These are phyloP conservation scores for Curvularia lunata DNA, from an alignment of 2,329 filamentous ascomycete genomes.

Conservation along the genomic window DNA sequence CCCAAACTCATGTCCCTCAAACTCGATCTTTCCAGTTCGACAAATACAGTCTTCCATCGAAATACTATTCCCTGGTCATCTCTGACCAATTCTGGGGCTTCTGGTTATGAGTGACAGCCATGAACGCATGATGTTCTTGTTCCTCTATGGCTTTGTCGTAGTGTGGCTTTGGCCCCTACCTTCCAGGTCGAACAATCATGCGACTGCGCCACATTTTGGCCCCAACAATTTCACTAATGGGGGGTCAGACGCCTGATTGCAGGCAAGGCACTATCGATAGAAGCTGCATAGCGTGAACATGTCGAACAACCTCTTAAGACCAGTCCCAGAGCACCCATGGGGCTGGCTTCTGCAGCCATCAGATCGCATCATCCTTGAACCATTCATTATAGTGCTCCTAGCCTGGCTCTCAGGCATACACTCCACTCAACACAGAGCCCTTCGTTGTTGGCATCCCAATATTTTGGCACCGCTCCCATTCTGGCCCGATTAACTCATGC, in stretches of 20 bases:
- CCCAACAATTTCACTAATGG: slow-evolving; percentile 16
- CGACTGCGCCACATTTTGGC: slow-evolving; percentile 18
- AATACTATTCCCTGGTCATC: not conserved
- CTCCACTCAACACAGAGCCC: not conserved
- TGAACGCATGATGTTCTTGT: not conserved
- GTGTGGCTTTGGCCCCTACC: slow-evolving; percentile 7
- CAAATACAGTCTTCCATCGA: not conserved
- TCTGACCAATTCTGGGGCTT: too few species aligned
- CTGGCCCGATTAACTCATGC: slow-evolving; percentile 16
- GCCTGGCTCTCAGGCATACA: not conserved
- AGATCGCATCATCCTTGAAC: not conserved
- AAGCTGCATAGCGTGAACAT: not conserved
- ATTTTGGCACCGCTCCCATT: not conserved
- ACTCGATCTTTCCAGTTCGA: not conserved
- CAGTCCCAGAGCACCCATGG: not conserved
- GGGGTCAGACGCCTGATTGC: slow-evolving; percentile 10
- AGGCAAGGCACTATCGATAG: slow-evolving; percentile 11
- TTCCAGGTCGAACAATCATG: not conserved
- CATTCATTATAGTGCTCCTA: not conserved
- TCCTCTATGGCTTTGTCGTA: not conserved
- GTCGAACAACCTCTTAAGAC: slow-evolving; percentile 1
- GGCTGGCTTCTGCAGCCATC: not conserved
- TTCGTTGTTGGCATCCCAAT: not conserved
- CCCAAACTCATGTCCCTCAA: not conserved
- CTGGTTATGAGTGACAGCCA: not conserved